Conservation (phyloP, 108 stramenopile genomes). For the Nannochloropsis gaditana region DNA sequence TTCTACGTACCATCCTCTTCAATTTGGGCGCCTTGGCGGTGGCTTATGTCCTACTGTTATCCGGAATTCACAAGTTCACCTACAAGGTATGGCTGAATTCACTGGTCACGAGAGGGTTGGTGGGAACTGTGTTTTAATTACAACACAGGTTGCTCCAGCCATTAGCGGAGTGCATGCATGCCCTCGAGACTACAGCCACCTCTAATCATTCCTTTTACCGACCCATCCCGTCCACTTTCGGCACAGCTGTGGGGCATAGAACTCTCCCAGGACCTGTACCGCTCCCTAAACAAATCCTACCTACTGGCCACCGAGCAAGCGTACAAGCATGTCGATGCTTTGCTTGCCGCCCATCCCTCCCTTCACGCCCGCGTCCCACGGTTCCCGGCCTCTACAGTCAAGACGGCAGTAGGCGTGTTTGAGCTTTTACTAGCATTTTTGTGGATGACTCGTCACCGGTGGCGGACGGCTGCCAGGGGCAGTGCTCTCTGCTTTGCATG, state of each 20-base stretch:
- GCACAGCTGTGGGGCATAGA: background rate
- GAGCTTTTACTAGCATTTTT: background rate
- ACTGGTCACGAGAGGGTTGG: no score
- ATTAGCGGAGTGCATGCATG: no score
- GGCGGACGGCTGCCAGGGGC: background rate
- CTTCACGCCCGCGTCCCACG: background rate
- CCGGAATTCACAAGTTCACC: background rate
- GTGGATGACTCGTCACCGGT: background rate
- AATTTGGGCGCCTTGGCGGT: constrained; percentile 6
- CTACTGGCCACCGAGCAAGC: constrained; percentile 2
- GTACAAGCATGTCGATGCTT: constrained; percentile 8
- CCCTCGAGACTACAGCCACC: no score
- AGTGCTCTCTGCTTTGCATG: background rate
- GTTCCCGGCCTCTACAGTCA: background rate
- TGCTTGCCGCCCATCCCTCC: background rate
- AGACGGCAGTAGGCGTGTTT: background rate
- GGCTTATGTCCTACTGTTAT: background rate
- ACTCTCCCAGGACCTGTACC: constrained; percentile 16
- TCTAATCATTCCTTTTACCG: background rate
- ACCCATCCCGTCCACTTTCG: background rate
- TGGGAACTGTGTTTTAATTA: no score
- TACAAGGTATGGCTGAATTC: background rate
- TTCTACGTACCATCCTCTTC: background rate
- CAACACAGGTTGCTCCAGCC: no score
- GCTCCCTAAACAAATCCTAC: background rate